Conservation (phyloP, 2,329 filamentous ascomycete species). For the Colletotrichum abscissum region DNA sequence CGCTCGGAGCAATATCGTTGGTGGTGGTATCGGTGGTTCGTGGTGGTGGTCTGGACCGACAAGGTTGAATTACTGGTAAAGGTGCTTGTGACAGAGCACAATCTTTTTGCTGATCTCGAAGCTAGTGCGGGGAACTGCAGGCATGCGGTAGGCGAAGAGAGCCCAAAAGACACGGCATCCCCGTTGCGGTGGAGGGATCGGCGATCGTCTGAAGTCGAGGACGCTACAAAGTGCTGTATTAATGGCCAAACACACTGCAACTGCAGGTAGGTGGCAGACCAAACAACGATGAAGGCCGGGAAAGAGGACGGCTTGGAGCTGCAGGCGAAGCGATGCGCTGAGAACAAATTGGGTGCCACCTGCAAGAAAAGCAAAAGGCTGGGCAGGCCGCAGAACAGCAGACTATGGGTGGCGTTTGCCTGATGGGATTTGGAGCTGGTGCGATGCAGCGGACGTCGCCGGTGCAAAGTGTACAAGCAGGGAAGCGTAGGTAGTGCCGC, state of each 20-base stretch:
- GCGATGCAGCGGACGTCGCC: constrained; percentile 16
- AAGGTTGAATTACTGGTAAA: constrained; percentile 10
- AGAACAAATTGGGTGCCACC: neutral
- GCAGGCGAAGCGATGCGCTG: neutral
- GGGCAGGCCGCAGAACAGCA: constrained; percentile 13
- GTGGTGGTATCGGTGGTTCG: neutral
- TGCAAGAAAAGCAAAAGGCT: constrained; percentile 3
- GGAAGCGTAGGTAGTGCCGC: neutral
- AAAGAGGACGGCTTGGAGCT: neutral
- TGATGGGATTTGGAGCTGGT: constrained; percentile 2
- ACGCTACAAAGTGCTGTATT: neutral
- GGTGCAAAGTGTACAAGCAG: neutral
- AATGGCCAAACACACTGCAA: neutral
- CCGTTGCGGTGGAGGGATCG: constrained; percentile 24
- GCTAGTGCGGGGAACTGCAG: constrained; percentile 34
- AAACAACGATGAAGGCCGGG: neutral
- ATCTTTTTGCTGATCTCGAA: constrained; percentile 29
- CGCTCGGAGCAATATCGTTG: constrained; percentile 5
- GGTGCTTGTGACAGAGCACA: constrained; percentile 15
- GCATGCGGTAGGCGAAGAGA: constrained; percentile 24
- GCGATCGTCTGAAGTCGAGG: constrained; percentile 32
- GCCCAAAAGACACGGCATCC: constrained; percentile 22
- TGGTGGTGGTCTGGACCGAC: constrained; percentile 19
- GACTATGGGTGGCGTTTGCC: constrained; percentile 13
- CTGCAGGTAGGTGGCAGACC: neutral